A percentile compares a stretch with the other conserved stretches of the same genome.
These are phyloP conservation scores for Penicillium sp. DNA, from an alignment of 2,329 filamentous ascomycete genomes.

Conservation along the genomic window DNA sequence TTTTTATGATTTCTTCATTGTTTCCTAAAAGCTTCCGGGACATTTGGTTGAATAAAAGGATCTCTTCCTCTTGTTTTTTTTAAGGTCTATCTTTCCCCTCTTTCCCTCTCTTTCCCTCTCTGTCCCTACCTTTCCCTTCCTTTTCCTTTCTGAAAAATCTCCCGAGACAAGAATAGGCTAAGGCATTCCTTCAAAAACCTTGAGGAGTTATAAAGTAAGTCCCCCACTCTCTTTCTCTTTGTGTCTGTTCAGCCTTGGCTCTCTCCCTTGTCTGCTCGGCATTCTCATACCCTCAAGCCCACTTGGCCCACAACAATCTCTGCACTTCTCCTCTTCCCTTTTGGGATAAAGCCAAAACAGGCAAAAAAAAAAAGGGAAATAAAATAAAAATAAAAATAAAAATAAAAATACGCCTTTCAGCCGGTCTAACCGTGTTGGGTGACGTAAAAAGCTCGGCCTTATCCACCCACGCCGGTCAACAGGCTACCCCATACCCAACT, in stretches of 20 bases:
- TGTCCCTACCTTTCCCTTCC: conserved; percentile 4
- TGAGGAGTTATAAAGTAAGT: conserved; percentile 18
- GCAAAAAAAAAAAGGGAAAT: conserved; percentile 14
- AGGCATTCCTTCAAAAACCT: conserved; percentile 15
- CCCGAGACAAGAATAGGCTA: conserved; percentile 3
- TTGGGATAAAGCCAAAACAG: conserved; percentile 13
- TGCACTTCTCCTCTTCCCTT: conserved; percentile 18
- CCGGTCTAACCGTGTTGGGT: conserved; percentile 24
- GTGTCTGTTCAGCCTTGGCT: conserved; percentile 10
- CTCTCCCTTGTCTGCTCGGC: conserved; percentile 21
- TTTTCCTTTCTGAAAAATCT: not conserved
- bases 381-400: conserved; percentile 7
- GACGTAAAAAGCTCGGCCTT: conserved; percentile 27
- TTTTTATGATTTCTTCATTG: conserved; percentile 22
- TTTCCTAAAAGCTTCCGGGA: conserved; percentile 14
- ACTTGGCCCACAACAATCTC: conserved; percentile 27
- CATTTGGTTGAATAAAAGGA: conserved; percentile 2
- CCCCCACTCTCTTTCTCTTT: conserved; percentile 5
- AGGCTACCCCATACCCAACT: conserved; percentile 28
- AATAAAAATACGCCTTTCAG: conserved; percentile 11
- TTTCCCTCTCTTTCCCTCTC: conserved; percentile 8
- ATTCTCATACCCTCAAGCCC: conserved; percentile 21
- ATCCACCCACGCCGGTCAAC: conserved; percentile 16
- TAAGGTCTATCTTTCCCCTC: not conserved
- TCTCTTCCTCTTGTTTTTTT: not conserved